Evolutionary conservation across 768 basidiomycete genomes (phyloP), one percentile per base, ranked within the genome.

Genomic region (Sistotremastrum suecicum): DNA sequence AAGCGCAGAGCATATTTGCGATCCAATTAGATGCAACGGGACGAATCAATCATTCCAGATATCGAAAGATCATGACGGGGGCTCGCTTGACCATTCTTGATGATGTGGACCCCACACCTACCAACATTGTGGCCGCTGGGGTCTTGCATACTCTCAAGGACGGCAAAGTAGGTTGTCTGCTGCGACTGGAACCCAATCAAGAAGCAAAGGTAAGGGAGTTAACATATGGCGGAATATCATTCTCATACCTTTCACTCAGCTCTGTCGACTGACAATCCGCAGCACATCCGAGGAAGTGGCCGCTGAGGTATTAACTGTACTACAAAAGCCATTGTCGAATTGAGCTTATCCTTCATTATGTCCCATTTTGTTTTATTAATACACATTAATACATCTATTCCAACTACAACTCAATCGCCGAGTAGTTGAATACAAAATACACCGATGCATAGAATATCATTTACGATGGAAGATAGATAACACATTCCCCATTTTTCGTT

Each of bases 201-300:
- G 91, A 95, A 49, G 95, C 94, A 30, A 94, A 95, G 74, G 90
- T 89, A 57, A 43, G 72, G 48, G 50, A 4, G 20, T 38, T 5
- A 8, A 48, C 34, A 46, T 30, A 20, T 20, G 20, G 20, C 20
- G 20, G 20, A 20, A 20, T 20, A 20, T 20, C 20, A 20, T 20
- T 20, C 20, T 20, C 30, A 37, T 35, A 29, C 37, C 41, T 46
- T 41, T 20, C 20, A 20, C 39, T 29, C 57, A 94, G 87, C 69
- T 97, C 34, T 97, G 90, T 64, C 83, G 95, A 34, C 58, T 97
- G 49, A 99, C 95, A 5, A 75, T 97, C 39, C 75, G 95, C 57
- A 94, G 90, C 57, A 98, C 95, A 3, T 97, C 95, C 46, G 91
- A 91, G 59, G 75, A 80, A 7, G 91, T 97, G 6, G 83, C 86